These are phyloP conservation scores for Hymenoscyphus occultus DNA, from an alignment of 2,329 filamentous ascomycete species.

Conservation along the genomic window DNA sequence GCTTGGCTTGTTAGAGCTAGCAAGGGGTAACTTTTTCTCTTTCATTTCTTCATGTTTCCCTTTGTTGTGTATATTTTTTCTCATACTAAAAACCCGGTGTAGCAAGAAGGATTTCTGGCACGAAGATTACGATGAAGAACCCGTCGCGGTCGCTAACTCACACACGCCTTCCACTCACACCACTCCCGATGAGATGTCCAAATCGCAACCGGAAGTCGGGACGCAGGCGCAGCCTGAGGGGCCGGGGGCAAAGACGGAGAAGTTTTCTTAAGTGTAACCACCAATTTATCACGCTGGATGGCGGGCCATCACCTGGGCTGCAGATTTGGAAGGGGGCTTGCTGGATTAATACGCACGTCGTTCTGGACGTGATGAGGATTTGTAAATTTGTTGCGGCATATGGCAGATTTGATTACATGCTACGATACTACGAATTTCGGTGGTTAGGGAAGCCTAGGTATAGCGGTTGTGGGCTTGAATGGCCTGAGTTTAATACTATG, in stretches of 20 bases:
- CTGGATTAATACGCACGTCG: not conserved
- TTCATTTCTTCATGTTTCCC: not conserved
- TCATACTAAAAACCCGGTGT: conserved; percentile 1
- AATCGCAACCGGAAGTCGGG: not conserved
- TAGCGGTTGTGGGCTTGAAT: too few species aligned
- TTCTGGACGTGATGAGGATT: not conserved
- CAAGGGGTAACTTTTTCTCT: conserved; percentile 42
- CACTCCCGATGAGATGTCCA: not conserved
- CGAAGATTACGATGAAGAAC: conserved; percentile 7
- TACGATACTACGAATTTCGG: too few species aligned
- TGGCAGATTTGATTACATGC: too few species aligned
- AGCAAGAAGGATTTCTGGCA: conserved; percentile 21
- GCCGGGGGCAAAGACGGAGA: not conserved
- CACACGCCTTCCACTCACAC: not conserved
- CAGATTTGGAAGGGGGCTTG: not conserved
- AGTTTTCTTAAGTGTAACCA: not conserved
- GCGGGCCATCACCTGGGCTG: not conserved
- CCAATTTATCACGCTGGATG: not conserved
- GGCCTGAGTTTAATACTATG: too few species aligned
- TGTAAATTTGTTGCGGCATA: too few species aligned
- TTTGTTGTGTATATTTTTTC: not conserved
- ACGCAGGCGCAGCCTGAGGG: not conserved
- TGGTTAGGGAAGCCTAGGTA: too few species aligned
- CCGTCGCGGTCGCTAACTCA: not conserved
- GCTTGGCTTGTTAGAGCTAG: conserved; percentile 65